Percentiles rank a stretch among this genome's conserved stretches.
These are phyloP conservation scores for Jaapia argillacea DNA, from an alignment of 768 basidiomycete genomes.

Conservation along the genomic window DNA sequence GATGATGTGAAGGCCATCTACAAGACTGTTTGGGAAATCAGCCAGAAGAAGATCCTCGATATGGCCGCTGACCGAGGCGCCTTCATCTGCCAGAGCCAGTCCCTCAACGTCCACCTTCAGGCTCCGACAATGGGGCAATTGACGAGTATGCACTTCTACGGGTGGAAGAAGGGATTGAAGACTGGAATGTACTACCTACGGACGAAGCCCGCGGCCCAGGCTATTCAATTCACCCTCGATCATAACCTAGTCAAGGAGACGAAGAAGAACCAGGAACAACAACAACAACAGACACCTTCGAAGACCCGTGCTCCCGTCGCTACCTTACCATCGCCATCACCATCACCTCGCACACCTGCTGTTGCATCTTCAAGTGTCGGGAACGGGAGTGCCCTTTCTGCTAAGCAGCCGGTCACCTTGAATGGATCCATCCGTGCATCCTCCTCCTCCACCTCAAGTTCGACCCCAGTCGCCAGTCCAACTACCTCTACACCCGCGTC, in stretches of 20 bases:
- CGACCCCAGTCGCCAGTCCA: constrained; percentile 9
- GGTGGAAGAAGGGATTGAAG: constrained; percentile 99
- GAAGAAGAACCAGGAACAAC: constrained; percentile 10
- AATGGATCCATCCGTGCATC: background rate
- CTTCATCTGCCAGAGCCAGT: constrained; percentile 95
- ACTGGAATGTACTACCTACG: constrained; percentile 98
- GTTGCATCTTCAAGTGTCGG: constrained; percentile 9
- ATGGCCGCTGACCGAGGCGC: constrained; percentile 98
- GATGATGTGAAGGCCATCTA: constrained; percentile 94
- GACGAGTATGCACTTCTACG: constrained; percentile 96
- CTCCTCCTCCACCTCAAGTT: background rate
- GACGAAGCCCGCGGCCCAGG: constrained; percentile 88
- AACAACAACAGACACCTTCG: constrained; percentile 1
- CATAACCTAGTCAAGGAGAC: constrained; percentile 62
- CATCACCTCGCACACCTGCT: constrained; percentile 3
- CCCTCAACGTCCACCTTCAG: constrained; percentile 87
- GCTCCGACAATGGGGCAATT: constrained; percentile 86
- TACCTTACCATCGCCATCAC: constrained; percentile 3
- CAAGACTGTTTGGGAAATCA: constrained; percentile 99
- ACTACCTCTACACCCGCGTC: constrained; percentile 10
- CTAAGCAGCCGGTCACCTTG: constrained; percentile 3
- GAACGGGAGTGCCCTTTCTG: constrained; percentile 10
- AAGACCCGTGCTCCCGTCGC: background rate
- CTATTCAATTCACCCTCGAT: constrained; percentile 97
- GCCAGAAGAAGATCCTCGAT: constrained; percentile 97